Conservation (phyloP, 768 basidiomycete species). For the Phlebiopsis flavidoalba region DNA sequence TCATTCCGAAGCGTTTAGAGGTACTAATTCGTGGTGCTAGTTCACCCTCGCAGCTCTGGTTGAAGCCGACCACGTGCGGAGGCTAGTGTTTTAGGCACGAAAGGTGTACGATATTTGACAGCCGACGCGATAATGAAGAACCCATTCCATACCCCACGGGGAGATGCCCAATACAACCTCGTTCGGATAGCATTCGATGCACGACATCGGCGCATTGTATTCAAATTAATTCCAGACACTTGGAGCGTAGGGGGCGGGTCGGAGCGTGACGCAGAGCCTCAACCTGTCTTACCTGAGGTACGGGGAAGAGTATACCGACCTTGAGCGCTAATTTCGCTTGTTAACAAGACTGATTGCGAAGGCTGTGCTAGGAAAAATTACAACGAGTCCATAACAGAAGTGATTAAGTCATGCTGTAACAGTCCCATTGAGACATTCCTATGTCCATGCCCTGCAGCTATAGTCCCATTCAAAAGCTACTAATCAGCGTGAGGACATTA, state of each 20-base stretch:
- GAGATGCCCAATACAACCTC: conserved; percentile 99
- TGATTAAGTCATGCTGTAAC: background rate
- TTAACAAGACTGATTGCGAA: no score
- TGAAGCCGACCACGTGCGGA: conserved; percentile 69
- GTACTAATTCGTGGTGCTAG: conserved; percentile 94
- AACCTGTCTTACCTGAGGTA: no score
- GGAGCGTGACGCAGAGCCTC: no score
- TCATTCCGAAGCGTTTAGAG: conserved; percentile 36
- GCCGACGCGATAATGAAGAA: conserved; percentile 98
- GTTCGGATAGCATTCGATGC: conserved; percentile 85
- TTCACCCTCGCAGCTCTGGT: no score
- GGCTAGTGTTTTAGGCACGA: conserved; percentile 61
- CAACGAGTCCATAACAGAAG: background rate
- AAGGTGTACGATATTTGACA: conserved; percentile 91
- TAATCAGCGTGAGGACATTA: background rate
- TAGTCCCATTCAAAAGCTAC: conserved; percentile 2
- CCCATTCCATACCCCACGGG: conserved; percentile 97
- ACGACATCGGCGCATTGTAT: conserved; percentile 51
- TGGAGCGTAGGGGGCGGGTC: no score
- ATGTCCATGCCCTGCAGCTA: background rate
- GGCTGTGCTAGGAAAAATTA: background rate
- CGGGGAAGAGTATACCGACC: no score
- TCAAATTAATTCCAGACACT: conserved; percentile 2
- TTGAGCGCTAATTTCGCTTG: no score
- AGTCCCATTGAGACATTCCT: background rate